Percentiles rank a stretch among this genome's conserved stretches.
These are phyloP conservation scores for Arthrocladium fulminans DNA, from an alignment of 2,329 filamentous ascomycete genomes.

Conservation along the genomic window DNA sequence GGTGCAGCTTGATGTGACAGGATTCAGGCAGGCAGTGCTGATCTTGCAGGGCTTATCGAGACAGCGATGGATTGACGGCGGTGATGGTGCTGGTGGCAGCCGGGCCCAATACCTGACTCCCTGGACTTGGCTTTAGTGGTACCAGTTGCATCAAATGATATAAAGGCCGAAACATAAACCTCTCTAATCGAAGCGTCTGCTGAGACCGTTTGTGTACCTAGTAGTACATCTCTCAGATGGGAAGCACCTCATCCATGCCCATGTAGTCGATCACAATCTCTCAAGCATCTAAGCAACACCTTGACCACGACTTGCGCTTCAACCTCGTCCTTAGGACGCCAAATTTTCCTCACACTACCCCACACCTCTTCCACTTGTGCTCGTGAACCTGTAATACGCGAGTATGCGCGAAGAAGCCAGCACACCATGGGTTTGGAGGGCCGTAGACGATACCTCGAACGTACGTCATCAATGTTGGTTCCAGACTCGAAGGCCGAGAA, in stretches of 20 bases:
- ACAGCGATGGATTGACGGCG: too few species aligned
- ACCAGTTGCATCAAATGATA: too few species aligned
- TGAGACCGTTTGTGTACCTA: not conserved
- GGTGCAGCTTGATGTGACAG: too few species aligned
- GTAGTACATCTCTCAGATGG: too few species aligned
- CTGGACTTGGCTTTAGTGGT: too few species aligned
- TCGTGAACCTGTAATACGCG: slow-evolving; percentile 17
- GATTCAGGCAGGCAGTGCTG: too few species aligned
- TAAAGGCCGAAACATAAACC: too few species aligned
- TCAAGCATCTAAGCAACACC: slow-evolving; percentile 19
- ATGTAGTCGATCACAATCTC: slow-evolving; percentile 18
- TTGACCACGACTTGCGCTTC: slow-evolving; percentile 17
- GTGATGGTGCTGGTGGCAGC: too few species aligned
- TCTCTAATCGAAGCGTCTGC: too few species aligned
- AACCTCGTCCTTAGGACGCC: slow-evolving; percentile 20
- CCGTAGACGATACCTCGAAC: slow-evolving; percentile 13
- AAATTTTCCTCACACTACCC: slow-evolving; percentile 17
- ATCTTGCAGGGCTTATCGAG: too few species aligned
- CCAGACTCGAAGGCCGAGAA: slow-evolving; percentile 1
- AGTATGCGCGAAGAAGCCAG: slow-evolving; percentile 21
- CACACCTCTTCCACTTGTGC: slow-evolving; percentile 19
- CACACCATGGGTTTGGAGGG: slow-evolving; percentile 17
- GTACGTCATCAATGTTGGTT: not conserved
- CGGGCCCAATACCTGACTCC: too few species aligned
- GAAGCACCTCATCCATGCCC: slow-evolving; percentile 1